Percentiles rank a stretch among this genome's conserved stretches.
Evolutionary conservation across 2,329 filamentous ascomycete species (phyloP).

Genomic region (Sarocladium kiliense): DNA sequence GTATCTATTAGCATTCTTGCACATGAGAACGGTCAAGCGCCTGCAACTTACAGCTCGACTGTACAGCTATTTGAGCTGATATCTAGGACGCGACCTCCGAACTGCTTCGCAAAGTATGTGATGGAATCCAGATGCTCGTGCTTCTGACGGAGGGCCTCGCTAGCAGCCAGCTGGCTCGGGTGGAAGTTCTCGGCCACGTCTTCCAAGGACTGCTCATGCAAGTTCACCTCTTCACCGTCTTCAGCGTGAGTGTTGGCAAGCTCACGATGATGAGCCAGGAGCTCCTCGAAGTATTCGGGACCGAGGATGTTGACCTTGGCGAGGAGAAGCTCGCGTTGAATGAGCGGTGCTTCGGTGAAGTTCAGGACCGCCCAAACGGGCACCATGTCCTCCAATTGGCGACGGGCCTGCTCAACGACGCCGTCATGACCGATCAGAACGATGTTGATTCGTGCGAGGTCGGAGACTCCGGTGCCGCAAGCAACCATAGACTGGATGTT

Average conservation of each 20-base stretch:
- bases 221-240: constrained; percentile 29
- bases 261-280: constrained; percentile 91
- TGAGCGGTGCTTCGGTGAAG: constrained; percentile 85
- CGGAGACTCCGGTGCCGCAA: constrained; percentile 94
- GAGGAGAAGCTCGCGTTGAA: constrained; percentile 92
- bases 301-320: constrained; percentile 96
- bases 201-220: constrained; percentile 38
- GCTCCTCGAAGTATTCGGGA: constrained; percentile 96
- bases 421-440: constrained; percentile 94
- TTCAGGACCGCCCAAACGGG: constrained; percentile 98
- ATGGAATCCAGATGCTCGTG: constrained; percentile 95
- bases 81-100: constrained; percentile 93
- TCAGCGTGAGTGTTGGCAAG: constrained; percentile 50
- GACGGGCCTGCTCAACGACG: constrained; percentile 91
- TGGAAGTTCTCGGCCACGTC: constrained; percentile 68
- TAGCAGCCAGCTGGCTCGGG: constrained; percentile 77
- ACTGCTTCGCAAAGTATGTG: constrained; percentile 96
- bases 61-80: constrained; percentile 99
- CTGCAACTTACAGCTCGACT: constrained; percentile 73
- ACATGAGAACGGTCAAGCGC: neutral
- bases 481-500: constrained; percentile 98
- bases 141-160: constrained; percentile 92
- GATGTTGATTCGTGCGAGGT: constrained; percentile 97
- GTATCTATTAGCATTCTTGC: neutral
- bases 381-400: constrained; percentile 92